A percentile compares a stretch with the other conserved stretches of the same genome.
These are phyloP conservation scores for Amylocarpus encephaloides DNA, from an alignment of 2,329 filamentous ascomycete species.

Conservation along the genomic window DNA sequence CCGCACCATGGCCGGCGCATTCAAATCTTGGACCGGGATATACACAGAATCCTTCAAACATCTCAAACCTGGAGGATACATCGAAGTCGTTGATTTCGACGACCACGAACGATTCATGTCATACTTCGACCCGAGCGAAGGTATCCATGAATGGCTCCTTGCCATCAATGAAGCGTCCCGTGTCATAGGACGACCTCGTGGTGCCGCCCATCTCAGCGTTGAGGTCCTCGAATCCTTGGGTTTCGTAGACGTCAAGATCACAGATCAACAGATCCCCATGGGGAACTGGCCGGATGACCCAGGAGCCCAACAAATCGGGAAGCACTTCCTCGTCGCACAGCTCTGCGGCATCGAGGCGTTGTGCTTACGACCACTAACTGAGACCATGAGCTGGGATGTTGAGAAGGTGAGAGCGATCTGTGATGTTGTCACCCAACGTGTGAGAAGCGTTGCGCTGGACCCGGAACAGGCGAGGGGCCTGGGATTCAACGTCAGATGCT, in stretches of 20 bases:
- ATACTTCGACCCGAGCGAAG: conserved; percentile 17
- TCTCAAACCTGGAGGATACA: conserved; percentile 29
- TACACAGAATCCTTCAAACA: conserved; percentile 44
- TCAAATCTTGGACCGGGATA: conserved; percentile 49
- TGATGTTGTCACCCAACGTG: conserved; percentile 9
- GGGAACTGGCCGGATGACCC: conserved; percentile 34
- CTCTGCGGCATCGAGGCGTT: conserved; percentile 24
- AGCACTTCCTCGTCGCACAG: conserved; percentile 22
- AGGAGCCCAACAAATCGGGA: conserved; percentile 20
- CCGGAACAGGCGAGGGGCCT: conserved; percentile 19
- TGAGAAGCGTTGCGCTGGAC: conserved; percentile 20
- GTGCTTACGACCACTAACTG: conserved; percentile 22
- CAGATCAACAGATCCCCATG: conserved; percentile 21
- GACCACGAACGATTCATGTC: conserved; percentile 17
- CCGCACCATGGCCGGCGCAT: conserved; percentile 50
- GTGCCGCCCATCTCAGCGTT: conserved; percentile 19
- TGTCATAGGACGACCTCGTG: conserved; percentile 19
- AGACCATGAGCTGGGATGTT: conserved; percentile 24
- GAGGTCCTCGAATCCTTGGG: conserved; percentile 32
- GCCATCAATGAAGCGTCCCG: conserved; percentile 17
- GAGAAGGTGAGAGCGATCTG: conserved; percentile 20
- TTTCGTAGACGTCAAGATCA: conserved; percentile 37
- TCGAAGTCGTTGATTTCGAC: conserved; percentile 30
- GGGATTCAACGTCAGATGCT: conserved; percentile 17
- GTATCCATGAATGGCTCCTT: conserved; percentile 8